Evolutionary conservation across 805 yeast species (phyloP).

Genomic region (Helenozyma rhizophorensis): DNA sequence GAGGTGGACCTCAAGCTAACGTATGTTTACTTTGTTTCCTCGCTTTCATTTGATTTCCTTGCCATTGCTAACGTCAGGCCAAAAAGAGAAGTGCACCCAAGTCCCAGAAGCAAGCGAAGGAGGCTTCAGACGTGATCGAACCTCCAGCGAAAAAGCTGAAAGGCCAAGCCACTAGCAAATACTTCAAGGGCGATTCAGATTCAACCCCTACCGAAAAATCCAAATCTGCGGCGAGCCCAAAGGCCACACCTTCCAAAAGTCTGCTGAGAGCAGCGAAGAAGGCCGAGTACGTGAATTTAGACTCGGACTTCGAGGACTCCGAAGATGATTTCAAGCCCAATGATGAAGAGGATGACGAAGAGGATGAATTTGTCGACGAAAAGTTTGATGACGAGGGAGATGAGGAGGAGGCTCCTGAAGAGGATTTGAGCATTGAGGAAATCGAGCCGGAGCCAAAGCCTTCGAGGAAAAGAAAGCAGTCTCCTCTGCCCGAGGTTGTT

Average conservation of each 20-base stretch:
- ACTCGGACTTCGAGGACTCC: constrained; percentile 18
- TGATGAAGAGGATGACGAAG: constrained; percentile 15
- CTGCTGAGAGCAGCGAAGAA: constrained; percentile 10
- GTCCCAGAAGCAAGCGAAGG: background rate
- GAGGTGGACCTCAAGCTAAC: constrained; percentile 4
- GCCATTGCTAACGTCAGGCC: background rate
- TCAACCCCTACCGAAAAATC: background rate
- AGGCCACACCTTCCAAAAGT: background rate
- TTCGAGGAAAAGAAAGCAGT: constrained; percentile 3
- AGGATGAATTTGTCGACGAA: constrained; percentile 8
- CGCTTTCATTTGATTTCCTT: background rate
- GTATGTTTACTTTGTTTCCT: constrained; percentile 3
- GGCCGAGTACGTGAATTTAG: constrained; percentile 12
- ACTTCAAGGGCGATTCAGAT: constrained; percentile 3
- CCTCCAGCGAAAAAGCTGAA: background rate
- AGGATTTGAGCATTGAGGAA: constrained; percentile 10
- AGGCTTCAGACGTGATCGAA: background rate
- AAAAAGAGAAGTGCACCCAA: constrained; percentile 1
- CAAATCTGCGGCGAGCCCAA: background rate
- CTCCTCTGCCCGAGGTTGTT: constrained; percentile 6
- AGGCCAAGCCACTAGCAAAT: constrained; percentile 4
- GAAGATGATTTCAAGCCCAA: constrained; percentile 22
- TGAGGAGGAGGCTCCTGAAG: constrained; percentile 4
- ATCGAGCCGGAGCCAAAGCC: constrained; percentile 13
- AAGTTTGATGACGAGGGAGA: constrained; percentile 15